Percentiles rank a stretch among this genome's conserved stretches.
These are phyloP conservation scores for Citrullus amarus DNA, from an alignment of 306 rosid species.

Conservation along the genomic window DNA sequence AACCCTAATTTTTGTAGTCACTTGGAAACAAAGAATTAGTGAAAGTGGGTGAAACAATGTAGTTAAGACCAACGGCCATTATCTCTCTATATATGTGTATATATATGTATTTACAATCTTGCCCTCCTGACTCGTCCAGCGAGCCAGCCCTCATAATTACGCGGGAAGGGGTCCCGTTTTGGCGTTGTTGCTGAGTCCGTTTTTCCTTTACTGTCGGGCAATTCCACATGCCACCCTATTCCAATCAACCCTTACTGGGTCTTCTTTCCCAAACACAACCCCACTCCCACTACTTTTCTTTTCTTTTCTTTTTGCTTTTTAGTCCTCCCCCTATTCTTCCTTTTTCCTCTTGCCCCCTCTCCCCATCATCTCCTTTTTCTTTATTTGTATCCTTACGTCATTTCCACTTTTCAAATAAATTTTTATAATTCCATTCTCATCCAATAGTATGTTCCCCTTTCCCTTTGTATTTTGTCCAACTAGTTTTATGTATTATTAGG, in stretches of 20 bases:
- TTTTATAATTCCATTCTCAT: neutral
- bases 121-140: neutral
- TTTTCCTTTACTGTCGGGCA: constrained; percentile 8
- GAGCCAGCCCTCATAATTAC: neutral
- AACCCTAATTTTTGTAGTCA: too few species aligned
- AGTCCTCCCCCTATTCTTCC: neutral
- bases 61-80: too few species aligned
- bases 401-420: too few species aligned
- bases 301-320: neutral
- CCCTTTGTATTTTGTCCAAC: neutral
- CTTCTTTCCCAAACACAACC: neutral
- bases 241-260: constrained; percentile 1
- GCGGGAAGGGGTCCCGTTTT: constrained; percentile 7
- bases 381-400: neutral
- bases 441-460: neutral
- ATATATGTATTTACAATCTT: too few species aligned
- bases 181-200: neutral
- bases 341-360: neutral
- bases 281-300: neutral
- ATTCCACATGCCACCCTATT: neutral
- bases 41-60: too few species aligned
- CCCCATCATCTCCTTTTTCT: neutral
- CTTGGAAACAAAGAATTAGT: too few species aligned
- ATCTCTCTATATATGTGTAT: too few species aligned
- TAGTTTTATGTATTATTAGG: too few species aligned